Conservation (phyloP, 2,329 filamentous ascomycete species). For the Fusarium protoensiforme region DNA sequence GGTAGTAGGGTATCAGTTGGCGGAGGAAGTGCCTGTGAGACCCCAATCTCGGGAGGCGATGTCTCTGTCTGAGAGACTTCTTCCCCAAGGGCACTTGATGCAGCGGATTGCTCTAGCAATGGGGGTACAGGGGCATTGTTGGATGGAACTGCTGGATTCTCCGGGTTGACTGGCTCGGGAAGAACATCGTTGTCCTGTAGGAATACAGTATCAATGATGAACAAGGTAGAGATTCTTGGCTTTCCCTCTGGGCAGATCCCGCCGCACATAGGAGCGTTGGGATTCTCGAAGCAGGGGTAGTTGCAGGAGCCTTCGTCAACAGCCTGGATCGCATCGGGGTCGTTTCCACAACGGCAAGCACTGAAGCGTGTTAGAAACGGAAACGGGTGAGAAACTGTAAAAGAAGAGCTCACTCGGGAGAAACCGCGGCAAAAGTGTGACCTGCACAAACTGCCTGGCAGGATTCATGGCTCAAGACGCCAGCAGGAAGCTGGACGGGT, state of each 20-base stretch:
- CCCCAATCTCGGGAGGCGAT: neutral
- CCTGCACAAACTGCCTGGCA: conserved; percentile 33
- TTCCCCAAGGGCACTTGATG: conserved; percentile 10
- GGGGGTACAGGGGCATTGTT: neutral
- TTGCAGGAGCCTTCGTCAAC: conserved; percentile 47
- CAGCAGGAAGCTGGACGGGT: conserved; percentile 19
- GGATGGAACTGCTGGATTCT: conserved; percentile 2
- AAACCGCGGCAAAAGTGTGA: conserved; percentile 37
- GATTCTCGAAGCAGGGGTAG: conserved; percentile 44
- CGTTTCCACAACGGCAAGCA: conserved; percentile 50
- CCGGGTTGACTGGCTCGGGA: conserved; percentile 9
- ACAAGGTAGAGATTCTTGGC: conserved; percentile 47
- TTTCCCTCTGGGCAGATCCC: conserved; percentile 43
- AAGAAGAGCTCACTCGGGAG: conserved; percentile 44
- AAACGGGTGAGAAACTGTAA: fast-evolving
- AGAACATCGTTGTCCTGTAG: conserved; percentile 11
- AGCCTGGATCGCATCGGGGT: conserved; percentile 42
- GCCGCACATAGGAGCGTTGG: conserved; percentile 48
- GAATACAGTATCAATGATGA: conserved; percentile 35
- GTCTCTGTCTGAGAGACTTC: neutral
- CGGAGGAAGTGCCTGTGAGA: neutral
- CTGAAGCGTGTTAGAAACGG: conserved; percentile 35
- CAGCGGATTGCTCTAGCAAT: conserved; percentile 3
- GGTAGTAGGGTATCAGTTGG: neutral
- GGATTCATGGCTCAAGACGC: conserved; percentile 30